These are phyloP conservation scores for Olyra latifolia DNA, from an alignment of 176 grass and related monocot genomes.

Conservation along the genomic window DNA sequence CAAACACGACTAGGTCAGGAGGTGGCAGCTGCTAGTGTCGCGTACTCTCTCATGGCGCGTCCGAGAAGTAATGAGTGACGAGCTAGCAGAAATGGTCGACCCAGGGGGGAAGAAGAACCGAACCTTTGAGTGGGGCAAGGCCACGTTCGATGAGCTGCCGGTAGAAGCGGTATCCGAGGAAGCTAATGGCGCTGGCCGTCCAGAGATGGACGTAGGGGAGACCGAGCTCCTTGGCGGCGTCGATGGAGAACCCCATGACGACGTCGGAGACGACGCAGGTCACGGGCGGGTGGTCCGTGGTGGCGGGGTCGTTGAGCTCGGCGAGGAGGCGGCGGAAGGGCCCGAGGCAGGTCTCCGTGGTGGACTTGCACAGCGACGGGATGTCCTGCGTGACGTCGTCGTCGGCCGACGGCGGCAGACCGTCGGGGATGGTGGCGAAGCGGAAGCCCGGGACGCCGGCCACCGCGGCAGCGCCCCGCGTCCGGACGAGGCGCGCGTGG, in stretches of 20 bases:
- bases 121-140: slow-evolving; percentile 67
- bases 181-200: slow-evolving; percentile 72
- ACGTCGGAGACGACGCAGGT: slow-evolving; percentile 71
- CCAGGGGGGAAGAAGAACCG: neutral
- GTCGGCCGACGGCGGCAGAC: slow-evolving; percentile 48
- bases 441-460: slow-evolving; percentile 51
- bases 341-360: slow-evolving; percentile 43
- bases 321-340: slow-evolving; percentile 63
- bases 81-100: neutral
- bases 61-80: neutral
- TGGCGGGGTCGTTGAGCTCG: slow-evolving; percentile 36
- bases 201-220: slow-evolving; percentile 71
- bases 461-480: slow-evolving; percentile 34
- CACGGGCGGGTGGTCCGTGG: slow-evolving; percentile 35
- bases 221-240: slow-evolving; percentile 51
- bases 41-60: neutral
- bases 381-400: slow-evolving; percentile 81
- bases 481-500: slow-evolving; percentile 53
- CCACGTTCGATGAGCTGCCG: slow-evolving; percentile 49
- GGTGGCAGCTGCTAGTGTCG: neutral
- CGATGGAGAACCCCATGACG: slow-evolving; percentile 77
- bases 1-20: neutral
- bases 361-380: slow-evolving; percentile 53
- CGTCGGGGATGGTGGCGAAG: slow-evolving; percentile 68
- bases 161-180: slow-evolving; percentile 59